These are phyloP conservation scores for Mortierella sp. DNA, from an alignment of 371 early-diverging fungal species.

Conservation along the genomic window DNA sequence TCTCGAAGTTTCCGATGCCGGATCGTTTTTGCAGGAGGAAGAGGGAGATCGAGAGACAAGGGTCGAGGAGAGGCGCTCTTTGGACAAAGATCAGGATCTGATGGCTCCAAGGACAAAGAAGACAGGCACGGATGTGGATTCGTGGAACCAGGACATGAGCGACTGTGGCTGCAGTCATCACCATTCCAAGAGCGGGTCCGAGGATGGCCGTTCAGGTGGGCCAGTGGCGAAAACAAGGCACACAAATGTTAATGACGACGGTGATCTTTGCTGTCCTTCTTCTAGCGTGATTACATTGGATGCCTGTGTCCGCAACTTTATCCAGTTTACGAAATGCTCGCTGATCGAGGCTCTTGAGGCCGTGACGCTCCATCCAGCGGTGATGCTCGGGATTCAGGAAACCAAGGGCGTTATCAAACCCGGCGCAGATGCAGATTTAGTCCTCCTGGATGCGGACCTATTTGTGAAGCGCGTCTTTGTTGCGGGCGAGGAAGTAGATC, in stretches of 20 bases:
- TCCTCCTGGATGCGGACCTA: constrained; percentile 79
- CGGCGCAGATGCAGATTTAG: constrained; percentile 86
- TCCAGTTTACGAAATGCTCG: constrained; percentile 81
- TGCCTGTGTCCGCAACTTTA: constrained; percentile 83
- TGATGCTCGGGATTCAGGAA: constrained; percentile 75
- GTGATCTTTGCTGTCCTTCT: constrained; percentile 45
- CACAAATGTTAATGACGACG: constrained; percentile 28
- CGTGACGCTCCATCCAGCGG: constrained; percentile 86
- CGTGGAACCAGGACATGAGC: constrained; percentile 16
- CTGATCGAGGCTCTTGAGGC: constrained; percentile 89
- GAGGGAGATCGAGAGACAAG: no score
- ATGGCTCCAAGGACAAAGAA: no score
- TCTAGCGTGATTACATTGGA: constrained; percentile 75
- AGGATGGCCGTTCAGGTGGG: no score
- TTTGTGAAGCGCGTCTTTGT: constrained; percentile 76
- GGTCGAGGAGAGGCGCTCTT: no score
- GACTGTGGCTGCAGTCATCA: constrained; percentile 28
- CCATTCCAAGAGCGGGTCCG: no score
- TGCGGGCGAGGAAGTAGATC: constrained; percentile 74
- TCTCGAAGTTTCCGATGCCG: no score
- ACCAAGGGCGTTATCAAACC: constrained; percentile 78
- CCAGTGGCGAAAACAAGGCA: neutral
- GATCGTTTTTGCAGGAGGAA: no score
- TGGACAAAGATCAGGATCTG: no score
- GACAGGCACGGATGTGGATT: no score